Evolutionary conservation across 1,284 basidiomycete species (phyloP), one percentile per base, ranked within the genome.

Genomic region (Microbotryum violaceum): DNA sequence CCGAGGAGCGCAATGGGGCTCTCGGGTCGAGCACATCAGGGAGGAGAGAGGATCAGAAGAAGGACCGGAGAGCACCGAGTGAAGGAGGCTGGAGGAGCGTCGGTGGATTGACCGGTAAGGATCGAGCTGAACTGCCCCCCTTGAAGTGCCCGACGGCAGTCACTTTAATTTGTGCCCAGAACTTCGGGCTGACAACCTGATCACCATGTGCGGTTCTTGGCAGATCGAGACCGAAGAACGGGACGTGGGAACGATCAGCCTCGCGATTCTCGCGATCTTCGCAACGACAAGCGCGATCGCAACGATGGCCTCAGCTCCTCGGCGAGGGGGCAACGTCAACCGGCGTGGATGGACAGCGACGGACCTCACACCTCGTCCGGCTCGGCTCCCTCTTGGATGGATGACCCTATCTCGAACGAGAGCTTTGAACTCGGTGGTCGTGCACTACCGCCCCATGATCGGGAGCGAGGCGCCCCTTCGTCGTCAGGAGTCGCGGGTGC

Each of bases 81-180:
- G 66, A 68, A 31, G 66, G 66, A 6, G 66, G 66, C 2, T 68
- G 66, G 66, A 51, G 66, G 49, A 66, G 60, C 44, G 66, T 66
- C 3, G 63, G 63, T 8, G 51, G 25, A 10, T 8, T n/a, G 31
- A 33, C 12, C 23, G 51, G 51, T 53, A 31, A 31, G 31, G 9
- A 8, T 31, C 31, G 25, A 33, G 51, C 27, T 21, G 9, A 20
- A 20, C 20, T 49, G 48, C 2, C 14, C 21, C 27, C 31, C 9
- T 10, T 1, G 7, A 49, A 21, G 2, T 12, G 5, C 37, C 37
- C 37, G 37, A 2, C 5, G 33, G 33, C 33, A 14, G 33, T 9
- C 33, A 37, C 33, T 37, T 37, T 37, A n/a, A n/a, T n/a, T n/a
- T n/a, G 37, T 18, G 12, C 12, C 16, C 16, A 42, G 14, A 42